These are phyloP conservation scores for Plenodomus biglobosus DNA, from an alignment of 2,329 filamentous ascomycete genomes.

Conservation along the genomic window DNA sequence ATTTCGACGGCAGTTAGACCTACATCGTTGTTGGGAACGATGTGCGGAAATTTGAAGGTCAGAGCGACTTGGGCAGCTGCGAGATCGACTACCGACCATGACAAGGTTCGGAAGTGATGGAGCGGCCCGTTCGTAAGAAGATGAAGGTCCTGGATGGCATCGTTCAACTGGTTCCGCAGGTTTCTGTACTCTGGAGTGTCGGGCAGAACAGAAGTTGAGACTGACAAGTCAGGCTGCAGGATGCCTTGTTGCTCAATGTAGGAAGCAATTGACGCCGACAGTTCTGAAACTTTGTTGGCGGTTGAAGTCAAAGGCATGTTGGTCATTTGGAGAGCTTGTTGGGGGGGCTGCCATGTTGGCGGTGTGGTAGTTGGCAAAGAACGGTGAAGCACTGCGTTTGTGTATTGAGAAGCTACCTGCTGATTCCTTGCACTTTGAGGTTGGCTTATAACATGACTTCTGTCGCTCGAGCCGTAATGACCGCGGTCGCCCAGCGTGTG, in stretches of 20 bases:
- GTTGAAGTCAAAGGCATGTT: background rate
- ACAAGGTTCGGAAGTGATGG: constrained; percentile 2
- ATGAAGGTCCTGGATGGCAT: constrained; percentile 8
- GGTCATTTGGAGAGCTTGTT: background rate
- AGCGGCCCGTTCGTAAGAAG: constrained; percentile 11
- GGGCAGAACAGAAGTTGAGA: background rate
- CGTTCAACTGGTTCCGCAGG: constrained; percentile 9
- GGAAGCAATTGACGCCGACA: background rate
- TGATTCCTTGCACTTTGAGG: background rate
- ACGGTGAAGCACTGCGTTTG: background rate
- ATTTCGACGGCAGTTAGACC: constrained; percentile 4
- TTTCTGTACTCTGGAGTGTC: constrained; percentile 6
- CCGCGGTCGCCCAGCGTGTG: background rate
- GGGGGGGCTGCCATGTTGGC: background rate
- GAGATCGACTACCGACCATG: constrained; percentile 7
- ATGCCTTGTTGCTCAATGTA: background rate
- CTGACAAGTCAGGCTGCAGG: constrained; percentile 5
- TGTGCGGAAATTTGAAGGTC: constrained; percentile 6
- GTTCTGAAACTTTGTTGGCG: background rate
- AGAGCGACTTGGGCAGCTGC: constrained; percentile 13
- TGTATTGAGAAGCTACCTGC: background rate
- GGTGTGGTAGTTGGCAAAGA: background rate
- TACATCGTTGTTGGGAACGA: constrained; percentile 6
- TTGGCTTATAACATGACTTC: background rate
- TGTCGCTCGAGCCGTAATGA: background rate